Conservation (phyloP, 805 yeast species). For the Myxozyma monticola region DNA sequence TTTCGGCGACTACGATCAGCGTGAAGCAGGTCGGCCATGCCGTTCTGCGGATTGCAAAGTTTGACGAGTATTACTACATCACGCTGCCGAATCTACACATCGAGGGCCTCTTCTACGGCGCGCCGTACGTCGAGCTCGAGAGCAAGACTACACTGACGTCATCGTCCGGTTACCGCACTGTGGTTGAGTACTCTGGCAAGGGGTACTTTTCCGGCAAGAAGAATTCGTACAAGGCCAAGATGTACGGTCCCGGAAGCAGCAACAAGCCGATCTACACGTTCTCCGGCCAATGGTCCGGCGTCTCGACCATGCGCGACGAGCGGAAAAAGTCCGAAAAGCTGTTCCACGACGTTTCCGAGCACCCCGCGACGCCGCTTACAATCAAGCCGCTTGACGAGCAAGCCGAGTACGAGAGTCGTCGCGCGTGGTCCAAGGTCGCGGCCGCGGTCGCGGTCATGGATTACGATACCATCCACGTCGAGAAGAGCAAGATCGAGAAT, state of each 20-base stretch:
- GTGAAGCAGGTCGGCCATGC: slow-evolving; percentile 96
- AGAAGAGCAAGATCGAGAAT: slow-evolving; percentile 78
- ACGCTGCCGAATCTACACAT: slow-evolving; percentile 95
- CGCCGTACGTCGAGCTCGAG: slow-evolving; percentile 94
- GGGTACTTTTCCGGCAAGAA: slow-evolving; percentile 96
- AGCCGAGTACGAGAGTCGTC: slow-evolving; percentile 76
- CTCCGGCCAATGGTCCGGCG: slow-evolving; percentile 89
- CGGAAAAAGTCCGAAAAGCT: slow-evolving; percentile 41
- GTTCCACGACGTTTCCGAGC: slow-evolving; percentile 39
- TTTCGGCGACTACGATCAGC: slow-evolving; percentile 75
- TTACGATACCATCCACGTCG: slow-evolving; percentile 69
- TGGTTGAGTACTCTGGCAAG: slow-evolving; percentile 81
- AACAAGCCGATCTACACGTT: slow-evolving; percentile 69
- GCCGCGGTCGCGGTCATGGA: slow-evolving; percentile 77
- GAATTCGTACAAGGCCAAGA: slow-evolving; percentile 84
- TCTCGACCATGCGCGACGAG: slow-evolving; percentile 64
- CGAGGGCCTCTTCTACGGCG: slow-evolving; percentile 86
- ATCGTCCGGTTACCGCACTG: slow-evolving; percentile 71
- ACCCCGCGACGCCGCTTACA: slow-evolving; percentile 53
- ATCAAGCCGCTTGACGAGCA: slow-evolving; percentile 86
- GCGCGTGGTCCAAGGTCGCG: slow-evolving; percentile 89
- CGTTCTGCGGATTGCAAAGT: slow-evolving; percentile 51
- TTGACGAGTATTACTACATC: slow-evolving; percentile 68
- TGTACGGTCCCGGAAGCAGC: slow-evolving; percentile 50
- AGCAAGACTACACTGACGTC: slow-evolving; percentile 83